Conservation (phyloP, 2,329 filamentous ascomycete species). For the Aureobasidium namibiae region DNA sequence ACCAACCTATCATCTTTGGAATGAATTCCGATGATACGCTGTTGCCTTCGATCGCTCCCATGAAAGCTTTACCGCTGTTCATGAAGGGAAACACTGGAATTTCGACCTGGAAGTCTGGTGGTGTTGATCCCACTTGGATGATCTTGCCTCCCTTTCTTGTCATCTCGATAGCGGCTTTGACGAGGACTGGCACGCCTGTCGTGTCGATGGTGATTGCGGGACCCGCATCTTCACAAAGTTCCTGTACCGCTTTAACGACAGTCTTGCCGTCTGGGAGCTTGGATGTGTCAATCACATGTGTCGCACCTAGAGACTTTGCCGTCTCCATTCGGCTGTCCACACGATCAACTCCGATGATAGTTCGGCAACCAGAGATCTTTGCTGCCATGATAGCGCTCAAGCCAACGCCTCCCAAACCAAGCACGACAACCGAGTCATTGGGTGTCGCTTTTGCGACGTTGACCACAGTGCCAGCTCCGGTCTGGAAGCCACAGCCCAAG, state of each 20-base stretch:
- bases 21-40: slow-evolving; percentile 35
- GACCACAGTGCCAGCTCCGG: slow-evolving; percentile 34
- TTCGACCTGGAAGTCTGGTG: slow-evolving; percentile 34
- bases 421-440: slow-evolving; percentile 32
- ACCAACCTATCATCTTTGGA: slow-evolving; percentile 44
- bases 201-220: slow-evolving; percentile 43
- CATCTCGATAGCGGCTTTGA: slow-evolving; percentile 36
- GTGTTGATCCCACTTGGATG: slow-evolving; percentile 43
- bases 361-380: slow-evolving; percentile 32
- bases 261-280: slow-evolving; percentile 25
- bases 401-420: slow-evolving; percentile 41
- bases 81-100: slow-evolving; percentile 40
- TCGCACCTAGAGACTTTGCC: slow-evolving; percentile 34
- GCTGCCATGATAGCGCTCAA: slow-evolving; percentile 42
- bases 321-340: slow-evolving; percentile 29
- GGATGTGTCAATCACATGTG: slow-evolving; percentile 30
- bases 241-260: slow-evolving; percentile 29
- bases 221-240: slow-evolving; percentile 31
- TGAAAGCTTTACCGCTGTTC: slow-evolving; percentile 39
- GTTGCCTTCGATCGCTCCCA: slow-evolving; percentile 42
- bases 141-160: slow-evolving; percentile 40
- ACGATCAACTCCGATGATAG: slow-evolving; percentile 36
- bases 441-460: slow-evolving; percentile 32
- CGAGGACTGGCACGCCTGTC: slow-evolving; percentile 37
- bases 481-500: slow-evolving; percentile 40